Evolutionary conservation across 306 rosid species (phyloP).

Genomic region (Oxytropis ochrocephala): DNA sequence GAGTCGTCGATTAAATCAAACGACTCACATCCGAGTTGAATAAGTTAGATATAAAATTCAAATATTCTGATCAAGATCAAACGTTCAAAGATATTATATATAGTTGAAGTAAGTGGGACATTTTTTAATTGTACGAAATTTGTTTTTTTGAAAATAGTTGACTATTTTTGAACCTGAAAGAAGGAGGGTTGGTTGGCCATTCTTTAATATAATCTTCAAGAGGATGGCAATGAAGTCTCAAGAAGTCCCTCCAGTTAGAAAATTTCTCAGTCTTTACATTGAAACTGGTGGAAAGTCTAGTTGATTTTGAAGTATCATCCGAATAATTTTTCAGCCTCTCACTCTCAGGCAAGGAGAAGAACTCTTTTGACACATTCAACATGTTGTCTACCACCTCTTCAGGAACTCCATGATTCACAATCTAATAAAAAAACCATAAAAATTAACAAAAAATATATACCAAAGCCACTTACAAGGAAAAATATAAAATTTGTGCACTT

Average conservation of each 20-base stretch:
- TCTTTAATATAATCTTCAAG: conserved; percentile 52
- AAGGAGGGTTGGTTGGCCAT: conserved; percentile 76
- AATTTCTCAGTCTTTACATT: conserved; percentile 63
- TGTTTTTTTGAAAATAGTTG: not conserved
- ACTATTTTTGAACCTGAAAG: conserved; percentile 37
- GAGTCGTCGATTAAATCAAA: too few relatives aligned
- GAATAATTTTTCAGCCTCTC: conserved; percentile 77
- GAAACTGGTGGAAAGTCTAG: conserved; percentile 80
- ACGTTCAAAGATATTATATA: too few relatives aligned
- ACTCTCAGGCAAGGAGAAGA: conserved; percentile 54
- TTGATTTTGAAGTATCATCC: conserved; percentile 67
- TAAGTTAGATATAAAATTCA: too few relatives aligned
- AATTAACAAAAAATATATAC: not conserved
- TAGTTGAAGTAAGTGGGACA: too few relatives aligned
- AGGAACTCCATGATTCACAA: conserved; percentile 57
- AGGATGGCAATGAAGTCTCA: conserved; percentile 80
- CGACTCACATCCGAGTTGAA: too few relatives aligned
- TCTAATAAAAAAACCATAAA: conserved; percentile 20
- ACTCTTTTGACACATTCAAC: conserved; percentile 43
- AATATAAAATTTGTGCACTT: not conserved
- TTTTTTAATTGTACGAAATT: too few relatives aligned
- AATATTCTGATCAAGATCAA: too few relatives aligned
- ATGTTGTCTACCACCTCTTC: conserved; percentile 38
- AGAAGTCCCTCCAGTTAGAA: conserved; percentile 83
- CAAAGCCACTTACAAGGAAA: not conserved